Conservation (phyloP, 108 stramenopile genomes). For the Schizochytrium sp. region DNA sequence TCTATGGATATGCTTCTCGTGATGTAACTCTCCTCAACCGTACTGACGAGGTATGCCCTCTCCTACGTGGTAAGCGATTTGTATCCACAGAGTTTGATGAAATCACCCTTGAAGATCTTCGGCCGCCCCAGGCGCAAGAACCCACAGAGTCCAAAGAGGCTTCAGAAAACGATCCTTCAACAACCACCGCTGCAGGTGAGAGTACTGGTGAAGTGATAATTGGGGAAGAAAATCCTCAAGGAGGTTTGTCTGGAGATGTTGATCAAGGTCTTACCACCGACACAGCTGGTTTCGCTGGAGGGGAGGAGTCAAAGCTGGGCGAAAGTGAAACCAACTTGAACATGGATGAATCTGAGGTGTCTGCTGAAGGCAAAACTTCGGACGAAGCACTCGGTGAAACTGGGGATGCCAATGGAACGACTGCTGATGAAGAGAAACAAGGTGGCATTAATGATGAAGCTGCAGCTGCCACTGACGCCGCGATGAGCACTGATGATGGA, state of each 20-base stretch:
- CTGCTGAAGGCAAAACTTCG: background rate
- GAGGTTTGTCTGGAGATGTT: too few relatives aligned
- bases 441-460: background rate
- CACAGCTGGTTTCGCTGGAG: background rate
- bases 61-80: background rate
- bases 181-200: too few relatives aligned
- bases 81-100: background rate
- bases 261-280: background rate
- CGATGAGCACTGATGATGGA: background rate
- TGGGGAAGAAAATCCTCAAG: too few relatives aligned
- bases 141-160: background rate
- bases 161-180: too few relatives aligned
- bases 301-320: background rate
- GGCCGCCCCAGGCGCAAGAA: background rate
- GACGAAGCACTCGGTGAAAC: background rate
- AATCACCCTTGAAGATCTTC: slow-evolving; percentile 9
- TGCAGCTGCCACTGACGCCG: background rate
- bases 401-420: background rate
- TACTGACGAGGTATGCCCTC: slow-evolving; percentile 35
- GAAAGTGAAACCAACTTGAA: background rate
- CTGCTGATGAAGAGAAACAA: too few relatives aligned
- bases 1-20: slow-evolving; percentile 76
- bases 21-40: slow-evolving; percentile 71
- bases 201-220: too few relatives aligned
- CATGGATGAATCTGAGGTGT: background rate